Percentiles rank a stretch among this genome's conserved stretches.
Evolutionary conservation across 73 alveolate genomes (phyloP).

Genomic region (Stentor roeselii): DNA sequence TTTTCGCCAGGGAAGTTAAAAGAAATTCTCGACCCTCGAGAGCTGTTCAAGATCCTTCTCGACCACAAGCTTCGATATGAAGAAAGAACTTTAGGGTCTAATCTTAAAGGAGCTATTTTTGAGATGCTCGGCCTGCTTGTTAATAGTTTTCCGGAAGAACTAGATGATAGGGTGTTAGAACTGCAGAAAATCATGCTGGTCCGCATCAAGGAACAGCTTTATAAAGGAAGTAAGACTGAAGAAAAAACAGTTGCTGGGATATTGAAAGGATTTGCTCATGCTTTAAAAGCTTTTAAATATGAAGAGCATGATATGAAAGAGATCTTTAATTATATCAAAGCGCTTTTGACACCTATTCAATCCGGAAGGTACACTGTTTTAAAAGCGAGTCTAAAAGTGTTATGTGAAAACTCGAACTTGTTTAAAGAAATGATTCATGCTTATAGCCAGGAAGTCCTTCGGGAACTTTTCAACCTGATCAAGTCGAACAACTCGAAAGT

Average conservation of each 20-base stretch:
- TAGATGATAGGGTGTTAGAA: not conserved
- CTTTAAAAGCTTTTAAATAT: not conserved
- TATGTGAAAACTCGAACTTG: not conserved
- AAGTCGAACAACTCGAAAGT: not conserved
- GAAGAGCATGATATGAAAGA: not conserved
- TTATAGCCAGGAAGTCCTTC: not conserved
- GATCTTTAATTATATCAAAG: not conserved
- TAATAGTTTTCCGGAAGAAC: not conserved
- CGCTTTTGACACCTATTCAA: constrained; percentile 10
- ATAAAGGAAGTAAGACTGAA: constrained; percentile 21
- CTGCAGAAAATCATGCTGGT: not conserved
- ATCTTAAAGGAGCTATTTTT: constrained; percentile 7
- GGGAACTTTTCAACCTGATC: not conserved
- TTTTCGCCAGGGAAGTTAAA: not conserved
- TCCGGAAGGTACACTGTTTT: not conserved
- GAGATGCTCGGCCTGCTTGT: constrained; percentile 19
- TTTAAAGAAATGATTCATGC: not conserved
- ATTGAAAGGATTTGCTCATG: constrained; percentile 28
- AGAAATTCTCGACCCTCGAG: not conserved
- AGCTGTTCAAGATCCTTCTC: not conserved
- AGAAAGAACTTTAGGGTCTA: constrained; percentile 20
- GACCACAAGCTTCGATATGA: not conserved
- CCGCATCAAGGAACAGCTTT: not conserved
- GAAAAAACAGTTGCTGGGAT: constrained; percentile 10
- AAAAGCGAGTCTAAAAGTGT: constrained; percentile 9